These are phyloP conservation scores for Lentinula boryana DNA, from an alignment of 768 basidiomycete species.

Conservation along the genomic window DNA sequence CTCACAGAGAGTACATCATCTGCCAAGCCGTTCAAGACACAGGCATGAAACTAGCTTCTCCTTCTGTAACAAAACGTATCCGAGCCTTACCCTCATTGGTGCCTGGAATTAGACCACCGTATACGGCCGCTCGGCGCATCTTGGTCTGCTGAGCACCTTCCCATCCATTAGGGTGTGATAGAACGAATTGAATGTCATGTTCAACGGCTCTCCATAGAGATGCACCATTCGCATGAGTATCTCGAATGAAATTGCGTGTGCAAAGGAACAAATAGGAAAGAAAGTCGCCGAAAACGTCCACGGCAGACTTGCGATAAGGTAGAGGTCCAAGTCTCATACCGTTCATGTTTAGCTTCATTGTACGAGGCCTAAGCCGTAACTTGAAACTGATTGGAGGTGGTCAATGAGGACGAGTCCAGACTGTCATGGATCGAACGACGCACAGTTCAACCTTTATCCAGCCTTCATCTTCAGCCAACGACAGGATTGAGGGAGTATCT, in stretches of 20 bases:
- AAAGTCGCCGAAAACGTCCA: constrained; percentile 78
- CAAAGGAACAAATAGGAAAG: constrained; percentile 69
- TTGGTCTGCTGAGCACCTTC: constrained; percentile 72
- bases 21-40: constrained; percentile 71
- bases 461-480: constrained; percentile 69
- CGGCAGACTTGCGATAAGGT: constrained; percentile 59
- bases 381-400: constrained; percentile 51
- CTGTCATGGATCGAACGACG: constrained; percentile 18
- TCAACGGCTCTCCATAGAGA: constrained; percentile 69
- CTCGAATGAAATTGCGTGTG: constrained; percentile 68
- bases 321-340: constrained; percentile 71
- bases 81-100: constrained; percentile 66
- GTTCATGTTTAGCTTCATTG: constrained; percentile 81
- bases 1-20: constrained; percentile 70
- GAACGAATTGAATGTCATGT: constrained; percentile 62
- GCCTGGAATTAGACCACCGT: constrained; percentile 69
- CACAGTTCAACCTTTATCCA: constrained; percentile 78
- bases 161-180: constrained; percentile 82
- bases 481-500: constrained; percentile 48
- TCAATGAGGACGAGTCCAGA: background rate
- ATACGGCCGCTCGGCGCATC: constrained; percentile 70
- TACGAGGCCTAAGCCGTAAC: constrained; percentile 67
- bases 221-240: constrained; percentile 76
- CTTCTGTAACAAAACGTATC: constrained; percentile 78
- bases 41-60: constrained; percentile 82